Evolutionary conservation across 768 basidiomycete species (phyloP), one percentile per base, ranked within the genome.

Genomic region (Russula sp.): DNA sequence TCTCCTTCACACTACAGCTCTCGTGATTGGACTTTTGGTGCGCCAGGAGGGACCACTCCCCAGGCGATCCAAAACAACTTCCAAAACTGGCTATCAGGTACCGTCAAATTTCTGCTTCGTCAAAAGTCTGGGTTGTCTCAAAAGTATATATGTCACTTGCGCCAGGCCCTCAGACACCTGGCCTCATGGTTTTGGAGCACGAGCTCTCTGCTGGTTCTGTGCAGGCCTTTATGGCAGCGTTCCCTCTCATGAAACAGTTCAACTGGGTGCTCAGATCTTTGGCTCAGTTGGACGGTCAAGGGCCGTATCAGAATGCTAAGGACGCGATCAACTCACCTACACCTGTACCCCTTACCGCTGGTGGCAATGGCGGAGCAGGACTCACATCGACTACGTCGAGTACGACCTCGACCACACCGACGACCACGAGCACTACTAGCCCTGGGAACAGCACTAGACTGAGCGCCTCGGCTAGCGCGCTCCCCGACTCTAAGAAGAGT

Each of bases 161-260:
- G 44, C 49, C 71, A 77, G 88, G 85, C 35, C 76, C 88, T 53
- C 92, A 93, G 72, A 76, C 73, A 10, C 87, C 91, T 3, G 95
- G 95, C 39, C 80, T 95, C 27, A 78, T 92, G 64, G 78, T 91
- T 59, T 80, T 97, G 62, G 88, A 96, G 72, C 95, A 98, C 73
- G 94, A 97, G 74, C 76, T 87, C 27, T 80, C 79, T 37, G 75
- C 82, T 48, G 71, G 76, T 66, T 77, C 86, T 37, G 85, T 92
- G 22, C 68, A 77, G 42, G 83, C 84, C 4, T 95, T 94, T 74
- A 84, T 87, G 0, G 74, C 76, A 47, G 80, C 81, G 8, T 91
- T 80, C 72, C 84, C 87, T 3, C 63, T 82, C 44, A 84, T 94
- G 73, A 76, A 77, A 65, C 68, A 78, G 5, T 84, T 86, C 67